Evolutionary conservation across 257 asterid genomes (phyloP).

Genomic region (Solanum chmielewskii): DNA sequence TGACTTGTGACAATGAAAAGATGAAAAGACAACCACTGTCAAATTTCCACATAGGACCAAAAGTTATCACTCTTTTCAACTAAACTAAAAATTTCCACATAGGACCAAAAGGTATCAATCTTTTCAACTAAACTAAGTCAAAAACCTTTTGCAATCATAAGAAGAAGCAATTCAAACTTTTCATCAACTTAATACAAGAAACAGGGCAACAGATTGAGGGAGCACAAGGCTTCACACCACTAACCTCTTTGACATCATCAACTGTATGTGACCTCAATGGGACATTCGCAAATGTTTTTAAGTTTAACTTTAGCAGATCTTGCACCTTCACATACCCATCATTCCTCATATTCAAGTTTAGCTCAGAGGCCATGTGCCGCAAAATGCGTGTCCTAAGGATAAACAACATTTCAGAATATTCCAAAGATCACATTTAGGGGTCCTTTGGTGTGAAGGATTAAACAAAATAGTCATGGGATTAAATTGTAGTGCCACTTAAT

Average conservation of each 20-base stretch:
- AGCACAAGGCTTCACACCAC: background rate
- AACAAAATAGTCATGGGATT: no score
- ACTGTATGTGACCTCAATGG: constrained; percentile 56
- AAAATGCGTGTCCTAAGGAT: constrained; percentile 60
- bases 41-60: background rate
- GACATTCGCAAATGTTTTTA: constrained; percentile 65
- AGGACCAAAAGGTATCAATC: background rate
- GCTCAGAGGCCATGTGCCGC: constrained; percentile 86
- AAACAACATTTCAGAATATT: background rate
- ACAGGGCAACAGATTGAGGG: background rate
- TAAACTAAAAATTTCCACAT: background rate
- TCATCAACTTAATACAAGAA: background rate
- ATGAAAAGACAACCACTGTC: background rate
- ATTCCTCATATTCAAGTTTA: constrained; percentile 67
- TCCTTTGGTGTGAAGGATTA: no score
- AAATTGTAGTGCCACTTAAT: no score
- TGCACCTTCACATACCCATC: constrained; percentile 89
- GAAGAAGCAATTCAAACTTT: background rate
- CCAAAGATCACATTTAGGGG: background rate
- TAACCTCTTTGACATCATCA: constrained; percentile 77
- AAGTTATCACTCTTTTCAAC: background rate
- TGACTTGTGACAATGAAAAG: background rate
- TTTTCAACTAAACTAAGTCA: background rate
- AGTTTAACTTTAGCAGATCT: constrained; percentile 63
- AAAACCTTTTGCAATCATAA: background rate